These are phyloP conservation scores for Pseudocercospora eumusae DNA, from an alignment of 2,329 filamentous ascomycete genomes.

Conservation along the genomic window DNA sequence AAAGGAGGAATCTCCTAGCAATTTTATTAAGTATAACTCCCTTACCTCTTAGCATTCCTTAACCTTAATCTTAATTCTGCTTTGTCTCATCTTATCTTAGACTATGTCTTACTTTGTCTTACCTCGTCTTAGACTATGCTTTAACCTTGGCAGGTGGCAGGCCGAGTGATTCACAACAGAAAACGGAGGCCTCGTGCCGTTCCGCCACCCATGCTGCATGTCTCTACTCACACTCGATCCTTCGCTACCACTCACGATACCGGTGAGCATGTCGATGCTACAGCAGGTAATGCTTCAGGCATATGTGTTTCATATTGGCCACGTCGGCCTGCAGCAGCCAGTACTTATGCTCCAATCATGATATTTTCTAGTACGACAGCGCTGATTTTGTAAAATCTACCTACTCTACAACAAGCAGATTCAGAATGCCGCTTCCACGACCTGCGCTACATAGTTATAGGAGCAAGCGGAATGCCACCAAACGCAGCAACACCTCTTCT, in stretches of 20 bases:
- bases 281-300: too few species aligned
- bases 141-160: too few species aligned
- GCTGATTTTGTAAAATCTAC: slow-evolving; percentile 12
- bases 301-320: too few species aligned
- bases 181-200: slow-evolving; percentile 5
- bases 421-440: not conserved
- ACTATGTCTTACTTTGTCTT: too few species aligned
- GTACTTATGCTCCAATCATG: slow-evolving; percentile 47
- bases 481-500: slow-evolving; percentile 28
- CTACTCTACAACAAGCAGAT: not conserved
- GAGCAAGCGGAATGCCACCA: slow-evolving; percentile 26
- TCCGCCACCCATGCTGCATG: not conserved
- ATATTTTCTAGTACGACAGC: slow-evolving; percentile 43
- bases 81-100: too few species aligned
- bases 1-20: too few species aligned
- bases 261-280: not conserved
- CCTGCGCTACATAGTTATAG: not conserved
- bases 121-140: too few species aligned
- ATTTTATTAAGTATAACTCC: too few species aligned
- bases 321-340: slow-evolving; percentile 45
- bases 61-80: too few species aligned
- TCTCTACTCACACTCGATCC: slow-evolving; percentile 1
- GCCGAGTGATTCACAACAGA: too few species aligned
- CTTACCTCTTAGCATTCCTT: too few species aligned
- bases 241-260: not conserved